Percentiles rank a stretch among this genome's conserved stretches.
Evolutionary conservation across 225 moss, liverwort and hornwort species (phyloP).

Genomic region (Pseudisothecium myosuroides): DNA sequence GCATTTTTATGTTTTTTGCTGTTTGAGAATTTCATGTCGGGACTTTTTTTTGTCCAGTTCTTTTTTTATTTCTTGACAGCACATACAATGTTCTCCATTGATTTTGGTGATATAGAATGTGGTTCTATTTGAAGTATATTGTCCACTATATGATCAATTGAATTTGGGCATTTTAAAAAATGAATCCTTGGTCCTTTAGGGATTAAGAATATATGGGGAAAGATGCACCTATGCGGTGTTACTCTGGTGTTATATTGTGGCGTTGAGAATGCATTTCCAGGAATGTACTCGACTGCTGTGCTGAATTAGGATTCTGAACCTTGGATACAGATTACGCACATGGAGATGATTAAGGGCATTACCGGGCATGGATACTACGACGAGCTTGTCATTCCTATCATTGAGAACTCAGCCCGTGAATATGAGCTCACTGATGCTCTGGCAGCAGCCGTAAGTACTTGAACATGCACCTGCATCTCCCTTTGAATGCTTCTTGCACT

Average conservation of each 20-base stretch:
- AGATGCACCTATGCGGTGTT: neutral
- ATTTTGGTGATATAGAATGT: neutral
- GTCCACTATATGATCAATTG: neutral
- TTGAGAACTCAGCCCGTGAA: conserved; percentile 93
- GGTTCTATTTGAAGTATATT: neutral
- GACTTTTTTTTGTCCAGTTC: neutral
- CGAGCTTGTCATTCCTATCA: conserved; percentile 93
- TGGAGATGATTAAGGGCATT: conserved; percentile 99
- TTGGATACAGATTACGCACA: conserved; percentile 76
- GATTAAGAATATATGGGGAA: neutral
- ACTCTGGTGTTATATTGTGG: neutral
- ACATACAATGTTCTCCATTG: neutral
- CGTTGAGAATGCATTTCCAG: neutral
- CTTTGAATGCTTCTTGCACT: neutral
- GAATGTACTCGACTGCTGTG: neutral
- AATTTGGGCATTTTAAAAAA: neutral
- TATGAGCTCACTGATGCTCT: conserved; percentile 91
- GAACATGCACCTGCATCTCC: neutral
- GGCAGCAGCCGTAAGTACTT: conserved; percentile 63
- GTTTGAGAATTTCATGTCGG: neutral
- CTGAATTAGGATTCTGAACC: neutral
- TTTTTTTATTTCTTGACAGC: neutral
- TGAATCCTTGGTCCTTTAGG: neutral
- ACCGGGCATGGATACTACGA: conserved; percentile 88
- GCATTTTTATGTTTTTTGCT: neutral